Evolutionary conservation across 2,329 filamentous ascomycete species (phyloP), one percentile per base, ranked within the genome.

Genomic region (Penicillium corylophilum): DNA sequence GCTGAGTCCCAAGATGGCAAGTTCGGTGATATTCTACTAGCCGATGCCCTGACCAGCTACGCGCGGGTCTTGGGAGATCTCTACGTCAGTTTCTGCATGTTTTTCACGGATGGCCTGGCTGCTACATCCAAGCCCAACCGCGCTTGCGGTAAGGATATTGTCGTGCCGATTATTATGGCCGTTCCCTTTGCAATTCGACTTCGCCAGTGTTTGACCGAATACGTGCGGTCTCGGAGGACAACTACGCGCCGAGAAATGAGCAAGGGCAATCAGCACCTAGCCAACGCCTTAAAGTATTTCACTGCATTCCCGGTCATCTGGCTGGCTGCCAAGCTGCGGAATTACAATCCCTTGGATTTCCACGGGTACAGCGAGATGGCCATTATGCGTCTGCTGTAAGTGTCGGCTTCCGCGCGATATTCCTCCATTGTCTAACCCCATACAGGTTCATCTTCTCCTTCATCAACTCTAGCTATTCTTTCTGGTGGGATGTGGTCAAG

Each of bases 401-500:
- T 58, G 18, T 22, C 35, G 24, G 4, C 2, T 16, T 28, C 8
- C 22, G 33, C n/a, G 7, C 24, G 5, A 16, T 4, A n/a, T 18
- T 20, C 6, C 36, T 24, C 23, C n/a, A 38, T 48, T 39, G 20
- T 38, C 18, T 50, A 51, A 18, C n/a, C 15, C 28, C 9, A 35
- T 12, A 16, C 43, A 94, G 90, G 86, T 76, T 95, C 26, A 73
- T 81, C 31, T 87, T 87, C 39, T 88, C 90, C 26, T 76, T 90
- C 29, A 67, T 94, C 63, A 96, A 99, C 71, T 95, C 90, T 13
- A 78, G 88, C 40, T 99, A 96, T 74, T 91, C 88, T n/a, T 97
- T 97, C 77, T 99, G 94, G 79, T 99, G 94, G 94, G 94, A 99
- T 65, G 85, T 97, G 26, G 82, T 90, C 49, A 94, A 92, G 75